Evolutionary conservation across 345 rosid species (phyloP).

Genomic region (Rhizophora mangle): DNA sequence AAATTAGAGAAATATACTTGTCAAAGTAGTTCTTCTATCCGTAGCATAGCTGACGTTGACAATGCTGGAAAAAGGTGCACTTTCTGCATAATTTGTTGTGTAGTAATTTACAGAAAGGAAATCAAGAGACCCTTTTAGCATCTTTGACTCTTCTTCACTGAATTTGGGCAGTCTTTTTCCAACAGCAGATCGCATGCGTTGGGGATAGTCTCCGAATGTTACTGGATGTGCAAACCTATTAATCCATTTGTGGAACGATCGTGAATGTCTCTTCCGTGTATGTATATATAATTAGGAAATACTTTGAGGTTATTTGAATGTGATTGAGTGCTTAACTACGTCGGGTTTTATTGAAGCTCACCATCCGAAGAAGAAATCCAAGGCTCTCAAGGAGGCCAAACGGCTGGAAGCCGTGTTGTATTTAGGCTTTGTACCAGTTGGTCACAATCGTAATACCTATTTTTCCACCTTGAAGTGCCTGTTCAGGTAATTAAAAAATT

Average conservation of each 20-base stretch:
- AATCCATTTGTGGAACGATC: neutral
- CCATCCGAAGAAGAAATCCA: slow-evolving; percentile 53
- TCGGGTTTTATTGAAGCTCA: neutral
- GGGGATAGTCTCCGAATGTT: slow-evolving; percentile 19
- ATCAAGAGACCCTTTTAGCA: slow-evolving; percentile 15
- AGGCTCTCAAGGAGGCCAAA: slow-evolving; percentile 31
- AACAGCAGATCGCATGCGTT: slow-evolving; percentile 15
- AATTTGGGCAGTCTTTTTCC: slow-evolving; percentile 21
- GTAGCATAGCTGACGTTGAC: slow-evolving; percentile 12
- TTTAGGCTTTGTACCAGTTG: slow-evolving; percentile 33
- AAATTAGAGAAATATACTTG: neutral
- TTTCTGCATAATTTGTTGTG: slow-evolving; percentile 16
- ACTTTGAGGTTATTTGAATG: no score
- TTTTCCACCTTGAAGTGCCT: slow-evolving; percentile 31
- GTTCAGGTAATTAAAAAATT: neutral
- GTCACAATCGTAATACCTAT: slow-evolving; percentile 31
- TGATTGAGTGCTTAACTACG: neutral
- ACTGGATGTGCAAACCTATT: slow-evolving; percentile 19
- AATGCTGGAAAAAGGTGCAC: neutral
- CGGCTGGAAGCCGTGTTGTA: slow-evolving; percentile 18
- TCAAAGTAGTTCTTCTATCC: neutral
- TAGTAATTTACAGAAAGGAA: slow-evolving; percentile 19
- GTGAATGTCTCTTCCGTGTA: neutral
- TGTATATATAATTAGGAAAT: neutral
- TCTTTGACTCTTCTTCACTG: slow-evolving; percentile 8